Evolutionary conservation across 1,284 basidiomycete genomes (phyloP).

Genomic region (Ganoderma lingzhi): DNA sequence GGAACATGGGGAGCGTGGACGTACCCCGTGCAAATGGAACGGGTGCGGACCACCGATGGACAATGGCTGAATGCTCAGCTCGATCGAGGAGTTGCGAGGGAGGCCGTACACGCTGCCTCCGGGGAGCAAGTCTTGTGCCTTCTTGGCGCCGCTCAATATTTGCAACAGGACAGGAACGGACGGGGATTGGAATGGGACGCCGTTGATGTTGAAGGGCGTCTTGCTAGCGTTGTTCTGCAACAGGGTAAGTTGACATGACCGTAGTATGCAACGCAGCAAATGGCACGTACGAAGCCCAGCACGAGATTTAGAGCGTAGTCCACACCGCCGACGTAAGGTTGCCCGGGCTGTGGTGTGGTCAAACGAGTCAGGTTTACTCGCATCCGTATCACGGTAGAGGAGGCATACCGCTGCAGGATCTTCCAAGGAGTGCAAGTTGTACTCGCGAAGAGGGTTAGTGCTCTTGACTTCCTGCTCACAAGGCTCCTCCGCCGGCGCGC

Average conservation of each 20-base stretch:
- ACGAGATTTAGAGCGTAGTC: not conserved
- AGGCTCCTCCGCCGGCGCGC: conserved; percentile 43
- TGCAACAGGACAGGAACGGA: conserved; percentile 47
- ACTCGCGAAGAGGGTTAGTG: conserved; percentile 39
- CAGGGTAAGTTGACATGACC: no score
- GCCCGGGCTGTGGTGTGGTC: conserved; percentile 35
- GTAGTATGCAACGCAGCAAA: not conserved
- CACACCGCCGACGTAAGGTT: conserved; percentile 15
- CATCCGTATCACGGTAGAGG: not conserved
- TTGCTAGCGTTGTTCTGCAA: conserved; percentile 45
- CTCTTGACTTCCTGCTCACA: conserved; percentile 49
- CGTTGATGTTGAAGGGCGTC: conserved; percentile 35
- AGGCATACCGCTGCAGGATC: conserved; percentile 23
- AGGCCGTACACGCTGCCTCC: conserved; percentile 42
- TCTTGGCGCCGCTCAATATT: conserved; percentile 44
- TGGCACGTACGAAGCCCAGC: not conserved
- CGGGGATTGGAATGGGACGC: conserved; percentile 37
- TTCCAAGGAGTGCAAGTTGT: conserved; percentile 35
- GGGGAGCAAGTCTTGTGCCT: conserved; percentile 42
- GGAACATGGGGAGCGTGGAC: conserved; percentile 20
- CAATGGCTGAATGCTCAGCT: conserved; percentile 44
- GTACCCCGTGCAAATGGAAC: conserved; percentile 26
- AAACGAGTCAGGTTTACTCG: not conserved
- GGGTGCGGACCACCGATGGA: conserved; percentile 27
- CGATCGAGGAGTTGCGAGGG: conserved; percentile 42